Evolutionary conservation across 2,329 filamentous ascomycete genomes (phyloP).

Genomic region (Penicillium sp.): DNA sequence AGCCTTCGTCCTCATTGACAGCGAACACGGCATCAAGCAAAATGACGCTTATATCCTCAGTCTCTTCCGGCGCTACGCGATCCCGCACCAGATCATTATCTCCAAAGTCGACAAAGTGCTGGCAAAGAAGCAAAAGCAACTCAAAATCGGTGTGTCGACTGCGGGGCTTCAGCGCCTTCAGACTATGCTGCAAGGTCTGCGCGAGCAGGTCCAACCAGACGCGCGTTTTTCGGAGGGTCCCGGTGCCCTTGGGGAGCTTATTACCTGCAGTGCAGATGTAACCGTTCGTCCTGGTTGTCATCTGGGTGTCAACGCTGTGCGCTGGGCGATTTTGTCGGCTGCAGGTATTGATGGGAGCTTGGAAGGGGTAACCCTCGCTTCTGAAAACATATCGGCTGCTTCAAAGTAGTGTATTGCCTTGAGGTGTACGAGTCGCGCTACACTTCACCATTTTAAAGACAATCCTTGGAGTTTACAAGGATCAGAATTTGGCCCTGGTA

Average conservation of each 20-base stretch:
- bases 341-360: constrained; percentile 50
- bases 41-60: constrained; percentile 55
- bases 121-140: constrained; percentile 28
- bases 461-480: neutral
- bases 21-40: constrained; percentile 58
- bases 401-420: neutral
- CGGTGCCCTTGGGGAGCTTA: constrained; percentile 53
- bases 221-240: constrained; percentile 34
- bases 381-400: neutral
- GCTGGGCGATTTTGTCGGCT: constrained; percentile 61
- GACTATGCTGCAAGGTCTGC: constrained; percentile 37
- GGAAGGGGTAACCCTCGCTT: constrained; percentile 16
- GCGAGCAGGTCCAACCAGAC: constrained; percentile 42
- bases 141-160: constrained; percentile 28
- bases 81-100: constrained; percentile 62
- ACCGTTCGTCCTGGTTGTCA: constrained; percentile 43
- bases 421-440: neutral
- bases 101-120: constrained; percentile 60
- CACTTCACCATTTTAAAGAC: neutral
- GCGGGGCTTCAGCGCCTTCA: constrained; percentile 34
- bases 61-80: constrained; percentile 51
- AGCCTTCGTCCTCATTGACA: constrained; percentile 61
- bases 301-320: constrained; percentile 57
- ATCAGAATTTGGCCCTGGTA: neutral
- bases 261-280: constrained; percentile 54